These are phyloP conservation scores for Boehmeria nivea DNA, from an alignment of 306 rosid species.

Conservation along the genomic window DNA sequence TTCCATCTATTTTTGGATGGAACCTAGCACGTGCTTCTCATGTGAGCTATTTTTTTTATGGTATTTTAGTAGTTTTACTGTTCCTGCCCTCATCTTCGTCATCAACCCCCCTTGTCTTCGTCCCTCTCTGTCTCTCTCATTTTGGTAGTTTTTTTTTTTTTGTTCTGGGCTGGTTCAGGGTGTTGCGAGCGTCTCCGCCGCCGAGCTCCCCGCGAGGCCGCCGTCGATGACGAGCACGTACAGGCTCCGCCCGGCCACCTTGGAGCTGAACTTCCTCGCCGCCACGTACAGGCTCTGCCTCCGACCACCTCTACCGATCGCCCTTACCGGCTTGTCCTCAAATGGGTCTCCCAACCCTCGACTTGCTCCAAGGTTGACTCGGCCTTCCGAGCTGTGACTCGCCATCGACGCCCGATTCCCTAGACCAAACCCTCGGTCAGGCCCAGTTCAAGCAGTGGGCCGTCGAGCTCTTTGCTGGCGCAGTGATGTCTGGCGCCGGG, in stretches of 20 bases:
- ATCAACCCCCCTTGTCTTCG: too few relatives aligned
- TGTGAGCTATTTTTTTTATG: too few relatives aligned
- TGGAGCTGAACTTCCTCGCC: constrained; percentile 61
- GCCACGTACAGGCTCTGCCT: constrained; percentile 51
- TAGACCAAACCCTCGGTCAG: constrained; percentile 20
- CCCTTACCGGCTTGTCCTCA: constrained; percentile 41
- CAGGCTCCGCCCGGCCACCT: constrained; percentile 64
- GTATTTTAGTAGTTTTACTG: too few relatives aligned
- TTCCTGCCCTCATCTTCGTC: too few relatives aligned
- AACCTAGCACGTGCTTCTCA: too few relatives aligned
- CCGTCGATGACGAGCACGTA: constrained; percentile 83
- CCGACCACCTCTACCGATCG: constrained; percentile 48
- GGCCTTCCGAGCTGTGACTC: constrained; percentile 39
- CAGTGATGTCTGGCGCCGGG: constrained; percentile 39
- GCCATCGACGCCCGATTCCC: background rate
- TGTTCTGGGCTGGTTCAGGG: too few relatives aligned
- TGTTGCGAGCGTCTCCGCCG: constrained; percentile 80
- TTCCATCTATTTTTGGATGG: too few relatives aligned
- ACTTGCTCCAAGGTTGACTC: constrained; percentile 54
- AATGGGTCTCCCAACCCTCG: constrained; percentile 61
- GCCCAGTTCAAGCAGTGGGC: constrained; percentile 64
- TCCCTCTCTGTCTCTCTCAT: too few relatives aligned
- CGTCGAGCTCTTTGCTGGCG: constrained; percentile 43
- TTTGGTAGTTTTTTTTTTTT: too few relatives aligned
- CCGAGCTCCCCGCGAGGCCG: constrained; percentile 75